These are phyloP conservation scores for Penicillium desertorum DNA, from an alignment of 495 filamentous ascomycete species.

Conservation along the genomic window DNA sequence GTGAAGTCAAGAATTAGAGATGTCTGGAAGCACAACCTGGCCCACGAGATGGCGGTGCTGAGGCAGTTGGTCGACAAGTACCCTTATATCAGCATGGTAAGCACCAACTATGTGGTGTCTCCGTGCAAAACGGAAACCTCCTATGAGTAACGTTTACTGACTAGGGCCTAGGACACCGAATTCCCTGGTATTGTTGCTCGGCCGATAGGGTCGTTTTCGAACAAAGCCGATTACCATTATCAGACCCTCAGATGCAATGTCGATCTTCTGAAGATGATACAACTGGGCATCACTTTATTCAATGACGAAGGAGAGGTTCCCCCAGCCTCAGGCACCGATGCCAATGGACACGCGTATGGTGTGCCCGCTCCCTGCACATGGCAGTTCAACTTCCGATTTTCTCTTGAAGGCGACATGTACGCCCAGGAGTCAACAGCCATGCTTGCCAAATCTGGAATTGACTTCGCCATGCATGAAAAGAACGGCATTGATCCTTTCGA, in stretches of 20 bases:
- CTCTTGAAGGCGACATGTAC: conserved; percentile 93
- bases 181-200: conserved; percentile 95
- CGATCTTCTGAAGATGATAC: conserved; percentile 94
- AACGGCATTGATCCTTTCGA: conserved; percentile 89
- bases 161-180: conserved; percentile 75
- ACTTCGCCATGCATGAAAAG: conserved; percentile 76
- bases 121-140: neutral
- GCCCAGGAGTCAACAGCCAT: conserved; percentile 88
- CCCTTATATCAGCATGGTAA: conserved; percentile 95
- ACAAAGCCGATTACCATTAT: conserved; percentile 97
- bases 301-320: conserved; percentile 82
- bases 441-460: conserved; percentile 79
- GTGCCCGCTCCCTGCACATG: conserved; percentile 81
- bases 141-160: conserved; percentile 2
- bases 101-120: conserved; percentile 19
- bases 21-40: conserved; percentile 88
- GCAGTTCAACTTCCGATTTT: conserved; percentile 99
- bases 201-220: conserved; percentile 88
- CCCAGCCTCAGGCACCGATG: conserved; percentile 63
- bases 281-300: conserved; percentile 92
- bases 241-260: conserved; percentile 97
- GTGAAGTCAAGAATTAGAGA: conserved; percentile 81
- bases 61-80: conserved; percentile 82
- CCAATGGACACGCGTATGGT: conserved; percentile 48
- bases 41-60: conserved; percentile 82